phyloP scores from a whole-genome alignment of 2,329 filamentous ascomycete species.

The Epichloe glyceriae region DNA sequence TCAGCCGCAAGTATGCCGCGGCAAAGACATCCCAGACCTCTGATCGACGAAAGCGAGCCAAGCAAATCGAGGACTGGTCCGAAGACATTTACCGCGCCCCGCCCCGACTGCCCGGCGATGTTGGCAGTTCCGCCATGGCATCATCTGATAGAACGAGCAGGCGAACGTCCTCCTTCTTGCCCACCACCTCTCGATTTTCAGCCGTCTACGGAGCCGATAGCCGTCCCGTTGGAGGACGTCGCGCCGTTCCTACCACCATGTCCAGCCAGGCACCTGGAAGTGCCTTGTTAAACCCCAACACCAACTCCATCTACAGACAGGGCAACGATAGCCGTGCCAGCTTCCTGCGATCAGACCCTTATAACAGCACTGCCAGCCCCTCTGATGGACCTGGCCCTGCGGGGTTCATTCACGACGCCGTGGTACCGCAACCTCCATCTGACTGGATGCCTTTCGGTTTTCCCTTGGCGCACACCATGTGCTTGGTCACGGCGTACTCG shows the following conservation, averaged over 20 bases:
- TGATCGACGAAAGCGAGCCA: conserved; percentile 70
- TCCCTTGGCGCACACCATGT: conserved; percentile 85
- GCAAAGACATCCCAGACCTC: conserved; percentile 72
- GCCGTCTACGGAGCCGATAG: conserved; percentile 68
- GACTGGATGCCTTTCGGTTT: conserved; percentile 98
- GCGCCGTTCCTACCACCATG: conserved; percentile 75
- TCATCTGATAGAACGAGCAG: conserved; percentile 64
- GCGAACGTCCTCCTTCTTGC: conserved; percentile 71
- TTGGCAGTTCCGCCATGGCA: conserved; percentile 48
- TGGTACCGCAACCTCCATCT: conserved; percentile 88
- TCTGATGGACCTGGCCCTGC: conserved; percentile 66
- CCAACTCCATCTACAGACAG: conserved; percentile 59
- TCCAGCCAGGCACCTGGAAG: conserved; percentile 71
- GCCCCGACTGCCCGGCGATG: conserved; percentile 63
- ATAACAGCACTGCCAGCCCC: conserved; percentile 38
- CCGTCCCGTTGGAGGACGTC: conserved; percentile 34
- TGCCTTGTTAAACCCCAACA: conserved; percentile 44
- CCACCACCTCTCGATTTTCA: conserved; percentile 89
- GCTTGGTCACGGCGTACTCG: conserved; percentile 91
- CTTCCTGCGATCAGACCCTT: conserved; percentile 48
- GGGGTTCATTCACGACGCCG: conserved; percentile 91
- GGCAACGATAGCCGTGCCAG: conserved; percentile 50
- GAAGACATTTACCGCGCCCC: conserved; percentile 94
- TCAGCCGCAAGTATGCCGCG: conserved; percentile 74
- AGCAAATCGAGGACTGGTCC: conserved; percentile 95